Conservation (phyloP, 352 stramenopile genomes). For the Globisporangium carolinianum region DNA sequence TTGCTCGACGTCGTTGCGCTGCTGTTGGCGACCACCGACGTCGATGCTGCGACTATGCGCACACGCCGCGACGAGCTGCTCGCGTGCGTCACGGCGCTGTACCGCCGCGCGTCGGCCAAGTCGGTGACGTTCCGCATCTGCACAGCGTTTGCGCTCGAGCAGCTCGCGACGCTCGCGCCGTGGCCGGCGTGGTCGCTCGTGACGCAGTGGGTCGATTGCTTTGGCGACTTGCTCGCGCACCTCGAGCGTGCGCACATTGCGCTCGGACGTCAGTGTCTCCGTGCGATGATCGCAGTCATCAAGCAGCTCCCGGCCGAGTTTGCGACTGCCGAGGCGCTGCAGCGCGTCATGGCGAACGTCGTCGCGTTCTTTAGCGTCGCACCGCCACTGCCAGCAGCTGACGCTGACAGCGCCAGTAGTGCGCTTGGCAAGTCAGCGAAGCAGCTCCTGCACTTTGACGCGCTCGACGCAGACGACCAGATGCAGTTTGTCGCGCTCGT, state of each 20-base stretch:
- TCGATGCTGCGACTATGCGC: conserved; percentile 2
- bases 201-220: conserved; percentile 64
- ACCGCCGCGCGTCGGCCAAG: conserved; percentile 51
- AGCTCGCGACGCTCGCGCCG: conserved; percentile 37
- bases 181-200: conserved; percentile 53
- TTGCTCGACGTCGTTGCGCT: conserved; percentile 57
- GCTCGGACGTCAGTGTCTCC: conserved; percentile 49
- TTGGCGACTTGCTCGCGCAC: conserved; percentile 51
- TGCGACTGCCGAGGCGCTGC: conserved; percentile 31
- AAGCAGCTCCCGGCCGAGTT: conserved; percentile 68
- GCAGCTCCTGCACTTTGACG: conserved; percentile 37
- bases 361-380: conserved; percentile 58
- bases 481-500: conserved; percentile 66
- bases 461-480: conserved; percentile 39
- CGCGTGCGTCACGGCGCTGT: conserved; percentile 55
- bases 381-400: conserved; percentile 6
- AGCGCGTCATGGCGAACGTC: conserved; percentile 48
- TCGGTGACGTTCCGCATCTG: conserved; percentile 72
- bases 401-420: not conserved
- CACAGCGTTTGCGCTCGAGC: conserved; percentile 60
- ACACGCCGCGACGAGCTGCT: conserved; percentile 35
- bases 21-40: conserved; percentile 18
- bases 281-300: conserved; percentile 66
- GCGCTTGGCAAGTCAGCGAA: conserved; percentile 1
- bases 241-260: conserved; percentile 55